Base-by-base conservation (phyloP, 2,329 filamentous ascomycete species). In the Fonsecaea pedrosoi region DNA sequence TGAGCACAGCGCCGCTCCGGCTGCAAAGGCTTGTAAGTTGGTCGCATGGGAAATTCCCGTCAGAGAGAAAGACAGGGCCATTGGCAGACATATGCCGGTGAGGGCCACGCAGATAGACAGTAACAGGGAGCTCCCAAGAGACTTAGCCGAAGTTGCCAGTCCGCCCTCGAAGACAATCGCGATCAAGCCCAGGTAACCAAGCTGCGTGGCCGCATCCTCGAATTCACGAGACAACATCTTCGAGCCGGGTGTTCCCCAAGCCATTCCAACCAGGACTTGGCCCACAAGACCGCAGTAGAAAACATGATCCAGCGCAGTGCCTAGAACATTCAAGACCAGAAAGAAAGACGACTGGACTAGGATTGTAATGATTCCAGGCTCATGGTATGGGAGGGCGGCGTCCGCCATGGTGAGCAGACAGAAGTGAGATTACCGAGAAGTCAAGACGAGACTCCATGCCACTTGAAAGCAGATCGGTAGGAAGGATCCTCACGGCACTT, bases 181-280 rank as follows among this genome's bases (percentile, higher is more conserved):
- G 6, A 93, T 83, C n/a, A 93, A 75, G 0, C 91, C 90, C 0
- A 93, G 77, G 73, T 93, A 94, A 0, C 91, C 91, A 1, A 93
- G 75, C 66, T 90, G 84, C 25, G 89, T 83, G 34, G 91, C 80
- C 0, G 82, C 81, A 18, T 83, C 73, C 76, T 93, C 83, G 1
- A 81, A 77, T 3, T 83, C 78, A 0, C 64, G 21, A 0, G 81
- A 79, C 0, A 94, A 82, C 84, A 85, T 88, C 74, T 85, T 82
- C 2, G 81, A 85, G 1, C 89, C 89, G 0, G 90, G 90, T 0
- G 83, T 84, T 8, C 90, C 90, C 85, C 86, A 94, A 8, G 87
- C 84, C 8, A 92, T 84, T 12, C 90, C 91, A 18, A 92, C 75
- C 7, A 92, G 79, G 13, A 94, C 83, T 72, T 94, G 89, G 0